These are phyloP conservation scores for Penicillium nordicum DNA, from an alignment of 2,329 filamentous ascomycete genomes.

Conservation along the genomic window DNA sequence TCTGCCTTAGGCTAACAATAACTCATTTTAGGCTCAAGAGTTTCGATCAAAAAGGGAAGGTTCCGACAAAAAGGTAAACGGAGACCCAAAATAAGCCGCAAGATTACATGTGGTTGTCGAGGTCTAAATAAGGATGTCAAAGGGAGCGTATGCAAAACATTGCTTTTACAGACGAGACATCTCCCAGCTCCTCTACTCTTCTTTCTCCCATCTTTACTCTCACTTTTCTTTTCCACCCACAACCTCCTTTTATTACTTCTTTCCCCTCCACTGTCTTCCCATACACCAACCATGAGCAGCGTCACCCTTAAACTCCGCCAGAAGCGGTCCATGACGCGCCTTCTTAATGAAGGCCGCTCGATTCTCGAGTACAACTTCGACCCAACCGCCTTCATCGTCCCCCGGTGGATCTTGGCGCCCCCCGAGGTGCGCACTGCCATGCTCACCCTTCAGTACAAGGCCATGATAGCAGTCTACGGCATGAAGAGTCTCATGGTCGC, in stretches of 20 bases:
- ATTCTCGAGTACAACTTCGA: constrained; percentile 18
- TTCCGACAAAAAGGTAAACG: not conserved
- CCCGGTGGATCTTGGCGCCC: constrained; percentile 12
- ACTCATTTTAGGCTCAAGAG: not conserved
- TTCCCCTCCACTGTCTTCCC: not conserved
- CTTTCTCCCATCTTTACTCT: not conserved
- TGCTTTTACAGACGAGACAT: not conserved
- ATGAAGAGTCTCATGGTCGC: constrained; percentile 18
- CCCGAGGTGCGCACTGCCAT: constrained; percentile 8
- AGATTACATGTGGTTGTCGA: not conserved
- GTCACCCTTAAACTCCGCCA: not conserved
- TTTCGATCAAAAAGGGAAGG: not conserved
- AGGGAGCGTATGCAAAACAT: not conserved
- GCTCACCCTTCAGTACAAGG: constrained; percentile 14
- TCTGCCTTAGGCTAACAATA: not conserved
- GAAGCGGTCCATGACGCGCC: not conserved
- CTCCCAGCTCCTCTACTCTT: not conserved
- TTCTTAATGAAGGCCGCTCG: not conserved
- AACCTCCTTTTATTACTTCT: not conserved
- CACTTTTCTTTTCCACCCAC: not conserved
- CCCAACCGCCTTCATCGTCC: constrained; percentile 11
- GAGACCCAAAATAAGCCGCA: not conserved
- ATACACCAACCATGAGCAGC: not conserved
- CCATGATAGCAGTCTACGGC: constrained; percentile 9
- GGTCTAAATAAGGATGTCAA: not conserved